Conservation (phyloP, 1,284 basidiomycete species). For the Papiliotrema flavescens region DNA sequence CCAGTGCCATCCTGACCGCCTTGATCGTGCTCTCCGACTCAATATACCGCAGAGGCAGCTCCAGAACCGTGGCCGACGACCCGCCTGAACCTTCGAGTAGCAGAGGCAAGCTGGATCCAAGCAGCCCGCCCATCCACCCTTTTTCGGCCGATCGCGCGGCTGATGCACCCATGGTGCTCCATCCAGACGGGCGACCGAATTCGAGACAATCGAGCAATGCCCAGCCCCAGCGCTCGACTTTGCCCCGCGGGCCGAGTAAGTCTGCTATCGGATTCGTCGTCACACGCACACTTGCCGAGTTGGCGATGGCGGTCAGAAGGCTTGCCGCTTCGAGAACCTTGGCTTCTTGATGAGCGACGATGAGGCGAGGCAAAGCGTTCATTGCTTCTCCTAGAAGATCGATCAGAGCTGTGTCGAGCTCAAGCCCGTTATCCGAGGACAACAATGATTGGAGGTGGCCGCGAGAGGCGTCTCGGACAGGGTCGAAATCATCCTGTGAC, state of each 20-base stretch:
- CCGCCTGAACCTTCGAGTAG: slow-evolving; percentile 20
- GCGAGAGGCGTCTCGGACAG: slow-evolving; percentile 58
- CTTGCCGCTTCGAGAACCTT: slow-evolving; percentile 65
- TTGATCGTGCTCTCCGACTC: slow-evolving; percentile 58
- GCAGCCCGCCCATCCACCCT: slow-evolving; percentile 41
- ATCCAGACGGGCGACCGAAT: slow-evolving; percentile 58
- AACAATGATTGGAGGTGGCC: slow-evolving; percentile 55
- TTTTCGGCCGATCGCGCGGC: slow-evolving; percentile 39
- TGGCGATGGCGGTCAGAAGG: slow-evolving; percentile 67
- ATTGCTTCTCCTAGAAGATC: slow-evolving; percentile 58
- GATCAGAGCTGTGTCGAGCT: slow-evolving; percentile 17
- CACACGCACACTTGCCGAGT: slow-evolving; percentile 48
- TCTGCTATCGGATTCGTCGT: slow-evolving; percentile 54
- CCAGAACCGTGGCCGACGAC: slow-evolving; percentile 40
- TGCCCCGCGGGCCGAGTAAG: slow-evolving; percentile 73
- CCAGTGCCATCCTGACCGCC: slow-evolving; percentile 66
- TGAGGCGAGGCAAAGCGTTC: slow-evolving; percentile 67
- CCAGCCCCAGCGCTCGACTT: slow-evolving; percentile 86
- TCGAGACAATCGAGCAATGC: slow-evolving; percentile 70
- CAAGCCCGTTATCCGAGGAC: slow-evolving; percentile 52
- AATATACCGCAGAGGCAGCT: slow-evolving; percentile 60
- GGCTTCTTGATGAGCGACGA: slow-evolving; percentile 64
- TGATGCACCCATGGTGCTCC: slow-evolving; percentile 44
- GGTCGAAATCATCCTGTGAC: slow-evolving; percentile 57
- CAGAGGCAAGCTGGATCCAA: slow-evolving; percentile 10